Base-by-base conservation (phyloP, 257 asterid species). In the Capsicum baccatum region DNA sequence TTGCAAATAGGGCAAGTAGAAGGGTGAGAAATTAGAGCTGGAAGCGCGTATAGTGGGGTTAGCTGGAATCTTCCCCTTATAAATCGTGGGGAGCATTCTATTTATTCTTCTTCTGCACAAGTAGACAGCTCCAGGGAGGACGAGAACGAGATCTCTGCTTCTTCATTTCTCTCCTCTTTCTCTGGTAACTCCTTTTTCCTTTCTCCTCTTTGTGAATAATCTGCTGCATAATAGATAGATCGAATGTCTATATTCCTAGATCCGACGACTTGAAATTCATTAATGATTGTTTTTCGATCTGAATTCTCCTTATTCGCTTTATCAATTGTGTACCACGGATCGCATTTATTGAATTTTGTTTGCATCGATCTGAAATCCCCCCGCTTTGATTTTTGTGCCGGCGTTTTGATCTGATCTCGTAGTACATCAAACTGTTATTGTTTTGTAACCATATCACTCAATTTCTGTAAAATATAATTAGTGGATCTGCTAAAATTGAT, bases 121-220 rank as follows among this genome's bases (percentile, higher is more conserved):
- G n/a, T 26, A 64, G 71, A 64, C 71, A 64, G 71, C 71, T 64
- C 71, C 71, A 26, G 4, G 17, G 71, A 64, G 71, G 44, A 33
- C 71, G 71, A 66, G 74, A 66, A 33, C 71, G 71, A 66, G 74
- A 66, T 66, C 74, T 66, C 48, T 66, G 73, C n/a, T 66, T 33
- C n/a, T 1, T 66, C 48, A 66, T 12, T 66, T 66, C 71, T 64
- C 71, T 64, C 71, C 44, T 64, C 71, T 26, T 33, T 64, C 74
- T 66, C 48, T 12, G 74, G 74, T 66, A 66, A 2, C 8, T 52
- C 26, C 35, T 3, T 33, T 33, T 0, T 64, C 33, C 42, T 64
- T 64, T 64, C 33, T 64, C 35, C 14, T 66, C 48, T 11, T 35
- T 1, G 33, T 33, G 6, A 21, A 21, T 9, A 26, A 63, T 13